Percentiles rank a stretch among this genome's conserved stretches.
phyloP scores from a whole-genome alignment of 2,329 filamentous ascomycete genomes.

The Ceratocystis alfenasii region DNA sequence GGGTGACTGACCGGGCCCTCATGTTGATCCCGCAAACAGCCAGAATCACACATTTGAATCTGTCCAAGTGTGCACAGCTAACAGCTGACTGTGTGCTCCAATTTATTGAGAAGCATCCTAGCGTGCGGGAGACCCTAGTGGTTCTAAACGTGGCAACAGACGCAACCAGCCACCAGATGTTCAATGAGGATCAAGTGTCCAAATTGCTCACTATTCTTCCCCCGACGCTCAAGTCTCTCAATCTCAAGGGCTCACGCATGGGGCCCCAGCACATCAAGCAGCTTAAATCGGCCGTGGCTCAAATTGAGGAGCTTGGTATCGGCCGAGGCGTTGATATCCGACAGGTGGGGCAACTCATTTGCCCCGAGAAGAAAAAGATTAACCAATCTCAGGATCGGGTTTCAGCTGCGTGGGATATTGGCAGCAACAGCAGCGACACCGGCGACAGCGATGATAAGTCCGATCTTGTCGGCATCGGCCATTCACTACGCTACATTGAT shows the following conservation, averaged over 20 bases:
- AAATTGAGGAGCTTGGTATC: constrained; percentile 56
- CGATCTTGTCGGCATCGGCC: constrained; percentile 29
- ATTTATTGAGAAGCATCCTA: constrained; percentile 60
- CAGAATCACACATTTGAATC: constrained; percentile 61
- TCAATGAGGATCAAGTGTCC: constrained; percentile 54
- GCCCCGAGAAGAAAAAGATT: constrained; percentile 47
- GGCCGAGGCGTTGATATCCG: constrained; percentile 53
- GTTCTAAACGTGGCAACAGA: constrained; percentile 66
- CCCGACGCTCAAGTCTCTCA: constrained; percentile 56
- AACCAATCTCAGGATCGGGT: constrained; percentile 67
- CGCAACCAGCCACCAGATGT: constrained; percentile 56
- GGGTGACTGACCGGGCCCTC: constrained; percentile 60
- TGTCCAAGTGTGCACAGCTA: constrained; percentile 62
- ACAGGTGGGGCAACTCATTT: constrained; percentile 56
- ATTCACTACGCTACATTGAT: constrained; percentile 62
- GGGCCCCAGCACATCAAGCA: constrained; percentile 50
- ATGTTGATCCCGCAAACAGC: constrained; percentile 59
- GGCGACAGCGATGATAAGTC: constrained; percentile 35
- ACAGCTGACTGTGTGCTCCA: constrained; percentile 54
- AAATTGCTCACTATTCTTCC: constrained; percentile 55
- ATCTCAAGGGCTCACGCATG: constrained; percentile 63
- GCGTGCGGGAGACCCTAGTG: constrained; percentile 50
- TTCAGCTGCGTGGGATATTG: constrained; percentile 23
- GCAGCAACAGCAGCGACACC: constrained; percentile 26
- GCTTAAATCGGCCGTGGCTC: constrained; percentile 30